phyloP scores from a whole-genome alignment of 768 basidiomycete species.

The Gelatoporia subvermispora region DNA sequence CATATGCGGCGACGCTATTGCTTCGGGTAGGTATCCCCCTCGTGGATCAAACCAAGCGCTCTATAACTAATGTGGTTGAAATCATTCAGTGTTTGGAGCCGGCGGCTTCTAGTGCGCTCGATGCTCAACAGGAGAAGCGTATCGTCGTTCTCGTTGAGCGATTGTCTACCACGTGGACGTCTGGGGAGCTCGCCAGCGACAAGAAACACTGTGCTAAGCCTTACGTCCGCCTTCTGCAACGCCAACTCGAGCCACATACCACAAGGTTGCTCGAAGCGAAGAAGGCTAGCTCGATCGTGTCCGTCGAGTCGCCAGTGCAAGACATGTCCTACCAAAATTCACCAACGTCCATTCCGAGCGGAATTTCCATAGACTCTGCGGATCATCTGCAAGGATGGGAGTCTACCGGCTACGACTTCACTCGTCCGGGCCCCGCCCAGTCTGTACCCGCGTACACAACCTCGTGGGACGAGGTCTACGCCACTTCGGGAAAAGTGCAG shows the following conservation, averaged over 20 bases:
- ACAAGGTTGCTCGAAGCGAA: conserved; percentile 8
- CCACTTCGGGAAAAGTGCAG: no score
- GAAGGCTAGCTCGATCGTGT: not conserved
- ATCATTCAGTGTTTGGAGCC: conserved; percentile 35
- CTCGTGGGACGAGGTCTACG: no score
- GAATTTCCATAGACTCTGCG: no score
- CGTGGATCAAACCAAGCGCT: not conserved
- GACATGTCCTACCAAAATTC: no score
- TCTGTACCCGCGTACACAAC: no score
- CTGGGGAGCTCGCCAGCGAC: conserved; percentile 10
- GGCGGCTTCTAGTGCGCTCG: conserved; percentile 39
- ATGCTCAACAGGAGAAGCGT: conserved; percentile 20
- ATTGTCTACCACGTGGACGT: conserved; percentile 14
- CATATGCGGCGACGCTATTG: conserved; percentile 58
- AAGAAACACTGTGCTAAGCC: conserved; percentile 17
- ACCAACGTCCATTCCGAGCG: no score
- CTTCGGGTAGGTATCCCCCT: conserved; percentile 42
- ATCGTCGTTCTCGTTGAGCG: conserved; percentile 18
- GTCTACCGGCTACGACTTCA: no score
- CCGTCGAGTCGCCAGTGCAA: no score
- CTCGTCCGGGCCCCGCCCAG: no score
- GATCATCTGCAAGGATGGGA: no score
- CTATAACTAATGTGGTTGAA: not conserved
- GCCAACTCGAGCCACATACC: conserved; percentile 14
- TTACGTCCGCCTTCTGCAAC: conserved; percentile 19